phyloP scores from a whole-genome alignment of 306 rosid species.

The Lathyrus oleraceus region DNA sequence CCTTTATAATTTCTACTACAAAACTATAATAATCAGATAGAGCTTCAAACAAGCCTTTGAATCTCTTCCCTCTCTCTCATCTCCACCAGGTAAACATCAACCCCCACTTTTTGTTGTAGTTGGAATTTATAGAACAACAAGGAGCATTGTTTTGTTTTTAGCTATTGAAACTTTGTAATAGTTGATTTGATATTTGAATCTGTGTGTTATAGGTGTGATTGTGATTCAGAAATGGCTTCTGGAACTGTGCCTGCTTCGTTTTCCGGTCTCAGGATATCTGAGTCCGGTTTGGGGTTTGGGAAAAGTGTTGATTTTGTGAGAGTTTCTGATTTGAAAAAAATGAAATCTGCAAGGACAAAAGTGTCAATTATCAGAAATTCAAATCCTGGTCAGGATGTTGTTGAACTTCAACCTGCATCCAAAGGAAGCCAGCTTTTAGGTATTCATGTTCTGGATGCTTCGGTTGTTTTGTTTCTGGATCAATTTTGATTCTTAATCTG shows the following conservation, averaged over 20 bases:
- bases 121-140: no score
- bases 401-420: constrained; percentile 81
- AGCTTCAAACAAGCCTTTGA: neutral
- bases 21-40: neutral
- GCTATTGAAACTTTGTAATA: neutral
- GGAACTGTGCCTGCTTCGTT: constrained; percentile 76
- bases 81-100: constrained; percentile 30
- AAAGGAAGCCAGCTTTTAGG: constrained; percentile 89
- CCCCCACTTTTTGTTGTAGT: no score
- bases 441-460: constrained; percentile 36
- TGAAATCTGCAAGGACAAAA: constrained; percentile 55
- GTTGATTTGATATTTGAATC: no score
- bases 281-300: constrained; percentile 66
- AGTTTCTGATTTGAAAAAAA: constrained; percentile 64
- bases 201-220: constrained; percentile 41
- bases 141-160: neutral
- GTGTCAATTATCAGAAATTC: constrained; percentile 69
- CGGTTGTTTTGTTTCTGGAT: constrained; percentile 6
- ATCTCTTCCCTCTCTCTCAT: constrained; percentile 34
- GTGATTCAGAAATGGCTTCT: constrained; percentile 60
- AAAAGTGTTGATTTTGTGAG: constrained; percentile 72
- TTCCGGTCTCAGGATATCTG: constrained; percentile 58
- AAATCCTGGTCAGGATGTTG: constrained; percentile 70
- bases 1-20: constrained; percentile 9
- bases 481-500: neutral